Base-by-base conservation (phyloP, 495 filamentous ascomycete genomes). In the Saxophila tyrrhenica region DNA sequence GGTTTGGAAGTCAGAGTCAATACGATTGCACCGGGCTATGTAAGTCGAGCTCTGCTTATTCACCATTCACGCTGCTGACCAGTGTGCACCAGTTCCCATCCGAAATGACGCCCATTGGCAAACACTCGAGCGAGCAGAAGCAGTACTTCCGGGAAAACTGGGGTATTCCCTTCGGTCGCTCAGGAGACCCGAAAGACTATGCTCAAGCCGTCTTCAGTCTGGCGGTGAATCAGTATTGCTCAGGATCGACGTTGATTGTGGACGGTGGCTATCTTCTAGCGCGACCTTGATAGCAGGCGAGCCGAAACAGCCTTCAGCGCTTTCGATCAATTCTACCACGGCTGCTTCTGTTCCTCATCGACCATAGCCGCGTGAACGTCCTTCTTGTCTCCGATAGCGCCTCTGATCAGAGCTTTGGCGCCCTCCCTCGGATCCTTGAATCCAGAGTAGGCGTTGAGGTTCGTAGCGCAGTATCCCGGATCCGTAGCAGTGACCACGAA, bases 101-200 rank as follows among this genome's bases (percentile, higher is more conserved):
- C 29, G 79, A 83, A 67, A 79, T 85, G 81, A 85, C 81, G 43
- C 71, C 79, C 39, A 73, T 68, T 49, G 77, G 71, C 42, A 75
- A 70, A 54, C 68, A 73, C 45, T 70, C 76, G 49, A 53, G 50
- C 49, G 69, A 73, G 48, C 69, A 86, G 61, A 87, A 87, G 77
- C 43, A 52, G 44, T 48, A 57, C 39, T 61, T 56, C 50, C 25
- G 53, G n/a, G 16, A 32, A 43, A 44, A 57, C n/a, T 61, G 58
- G 58, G 54, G 54, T 21, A 54, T 57, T 16, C 58, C 58, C 3
- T 61, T 57, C n/a, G 58, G 58, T 8, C 23, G 54, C 16, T 54
- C 58, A 0, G 58, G 58, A 2, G 16, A n/a, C 5, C 32, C 35
- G 5, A 42, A 29, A 22, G 58, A 61, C 39, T 61, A 61, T 32